Evolutionary conservation across 2,329 filamentous ascomycete genomes (phyloP).

Genomic region (Triangularia setosa): DNA sequence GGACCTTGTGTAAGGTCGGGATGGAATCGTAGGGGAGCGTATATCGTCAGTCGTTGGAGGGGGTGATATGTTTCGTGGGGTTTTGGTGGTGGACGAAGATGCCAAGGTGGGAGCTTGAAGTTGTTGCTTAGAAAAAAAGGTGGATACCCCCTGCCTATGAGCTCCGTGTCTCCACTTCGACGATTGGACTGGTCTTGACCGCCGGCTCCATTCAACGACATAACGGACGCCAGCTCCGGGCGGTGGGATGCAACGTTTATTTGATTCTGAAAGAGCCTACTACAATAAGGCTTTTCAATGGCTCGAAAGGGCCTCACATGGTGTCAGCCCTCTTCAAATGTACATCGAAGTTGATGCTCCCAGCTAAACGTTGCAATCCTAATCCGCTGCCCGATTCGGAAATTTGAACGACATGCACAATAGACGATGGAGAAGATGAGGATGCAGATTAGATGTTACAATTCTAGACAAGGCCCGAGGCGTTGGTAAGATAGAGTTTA

Average conservation of each 20-base stretch:
- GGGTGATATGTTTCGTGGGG: background rate
- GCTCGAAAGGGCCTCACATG: background rate
- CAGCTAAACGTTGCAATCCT: background rate
- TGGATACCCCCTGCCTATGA: background rate
- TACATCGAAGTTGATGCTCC: background rate
- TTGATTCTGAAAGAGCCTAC: background rate
- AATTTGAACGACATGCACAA: background rate
- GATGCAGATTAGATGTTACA: no score
- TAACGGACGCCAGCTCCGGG: background rate
- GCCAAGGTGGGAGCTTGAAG: constrained; percentile 8
- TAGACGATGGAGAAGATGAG: no score
- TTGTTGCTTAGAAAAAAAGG: background rate
- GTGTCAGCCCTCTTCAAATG: background rate
- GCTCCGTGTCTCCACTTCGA: background rate
- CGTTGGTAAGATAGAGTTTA: no score
- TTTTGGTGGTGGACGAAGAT: constrained; percentile 8
- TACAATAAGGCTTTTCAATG: background rate
- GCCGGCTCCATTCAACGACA: background rate
- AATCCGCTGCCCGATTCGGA: background rate
- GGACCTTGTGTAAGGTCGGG: background rate
- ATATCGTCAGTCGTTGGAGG: background rate
- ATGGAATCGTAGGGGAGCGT: background rate
- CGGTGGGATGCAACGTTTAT: background rate
- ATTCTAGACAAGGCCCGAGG: no score
- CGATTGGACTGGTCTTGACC: background rate